Base-by-base conservation (phyloP, 139 green algal species). In the Yamagishiella unicocca region DNA sequence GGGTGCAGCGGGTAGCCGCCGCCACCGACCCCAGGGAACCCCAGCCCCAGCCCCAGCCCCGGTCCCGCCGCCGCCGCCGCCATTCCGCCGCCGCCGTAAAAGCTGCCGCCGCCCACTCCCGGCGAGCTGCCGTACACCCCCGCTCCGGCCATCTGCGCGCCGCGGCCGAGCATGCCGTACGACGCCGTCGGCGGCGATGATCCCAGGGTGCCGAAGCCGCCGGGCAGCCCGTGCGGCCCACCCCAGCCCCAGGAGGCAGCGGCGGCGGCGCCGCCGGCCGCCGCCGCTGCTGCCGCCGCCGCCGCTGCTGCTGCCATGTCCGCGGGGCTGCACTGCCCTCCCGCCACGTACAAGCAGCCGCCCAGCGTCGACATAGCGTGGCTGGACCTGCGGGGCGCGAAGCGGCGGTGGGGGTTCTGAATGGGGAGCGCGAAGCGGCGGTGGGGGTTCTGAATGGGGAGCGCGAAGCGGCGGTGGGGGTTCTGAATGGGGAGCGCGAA, bases 291-390 rank as follows among this genome's bases (percentile, higher is more conserved):
- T n/a, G n/a, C n/a, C n/a, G n/a, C n/a, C n/a, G n/a, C n/a, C n/a
- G n/a, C n/a, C n/a, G n/a, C n/a, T n/a, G n/a, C n/a, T n/a, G n/a
- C n/a, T n/a, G n/a, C n/a, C n/a, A n/a, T n/a, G n/a, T n/a, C n/a
- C n/a, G n/a, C n/a, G n/a, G n/a, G n/a, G 64, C 71, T 84, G 37
- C 66, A 82, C 61, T 90, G 93, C 33, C 94, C 94, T 9, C 92
- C 94, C 9, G 94, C 89, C n/a, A 93, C 92, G 61, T 89, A 96
- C n/a, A 96, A 71, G 43, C 80, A 55, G 78, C 82, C 93, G 29
- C 91, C 76, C 31, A 96, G 79, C 22, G 85, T 81, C 1, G 93
- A 90, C 29, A 87, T 89, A 2, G 90, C 92, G 61, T 77, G 92
- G n/a, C 85, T 93, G n/a, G 92, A 95, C 68, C 93, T 86, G 75